Evolutionary conservation across 768 basidiomycete species (phyloP), one percentile per base, ranked within the genome.

Genomic region (Suillus subluteus): DNA sequence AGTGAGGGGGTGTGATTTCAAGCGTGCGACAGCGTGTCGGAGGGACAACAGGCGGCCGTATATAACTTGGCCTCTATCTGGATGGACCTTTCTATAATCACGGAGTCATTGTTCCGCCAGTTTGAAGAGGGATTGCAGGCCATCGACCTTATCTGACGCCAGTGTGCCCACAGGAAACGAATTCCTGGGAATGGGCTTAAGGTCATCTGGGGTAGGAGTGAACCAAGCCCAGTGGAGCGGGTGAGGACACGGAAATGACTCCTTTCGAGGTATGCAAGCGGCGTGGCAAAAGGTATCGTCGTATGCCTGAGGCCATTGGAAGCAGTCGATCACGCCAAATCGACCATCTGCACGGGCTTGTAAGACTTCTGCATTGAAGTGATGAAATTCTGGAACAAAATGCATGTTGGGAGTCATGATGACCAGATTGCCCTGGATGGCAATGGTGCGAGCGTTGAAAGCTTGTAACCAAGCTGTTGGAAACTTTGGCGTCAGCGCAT

Each of bases 251-350:
- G 48, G 66, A 52, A 66, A 43, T 2, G 55, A 4, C 16, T 67
- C 67, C 48, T 59, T 23, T 16, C 1, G 26, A 35, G 63, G 63
- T 2, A 64, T 64, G 48, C 35, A 64, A 30, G 3, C 3, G 6
- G 50, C 15, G 8, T 62, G 21, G 32, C 9, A 30, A 23, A 62
- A 66, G 1, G 16, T 1, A 1, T 62, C 6, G 3, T 52, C 37
- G 3, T 62, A 40, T 1, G 55, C 15, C 18, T 66, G 61, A 23
- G 48, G 65, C 65, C 65, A 66, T 21, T 66, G 61, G n/a, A 66
- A 66, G 21, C 48, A 66, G 3, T 66, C 41, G 0, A 62, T 37
- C 0, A 54, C 6, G 0, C 65, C 48, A 4, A 66, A 54, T 2
- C 18, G 18, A 15, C 65, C 37, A 23, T 66, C 61, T 4, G 26